Conservation (phyloP, 108 stramenopile genomes). For the Conticribra weissflogii region DNA sequence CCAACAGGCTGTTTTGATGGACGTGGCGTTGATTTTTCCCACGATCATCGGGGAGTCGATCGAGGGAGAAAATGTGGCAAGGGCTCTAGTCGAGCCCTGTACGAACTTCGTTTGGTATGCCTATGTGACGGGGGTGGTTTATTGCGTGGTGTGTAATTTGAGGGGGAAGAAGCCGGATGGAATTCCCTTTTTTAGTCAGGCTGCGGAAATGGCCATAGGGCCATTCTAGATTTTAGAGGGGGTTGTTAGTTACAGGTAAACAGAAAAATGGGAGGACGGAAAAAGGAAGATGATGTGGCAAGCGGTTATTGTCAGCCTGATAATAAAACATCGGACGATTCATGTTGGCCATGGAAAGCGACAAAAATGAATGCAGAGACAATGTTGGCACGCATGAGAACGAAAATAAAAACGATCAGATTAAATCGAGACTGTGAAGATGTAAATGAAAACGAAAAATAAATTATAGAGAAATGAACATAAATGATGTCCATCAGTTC, state of each 20-base stretch:
- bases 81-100: constrained; percentile 56
- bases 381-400: too few relatives aligned
- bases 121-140: constrained; percentile 59
- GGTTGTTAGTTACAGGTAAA: not conserved
- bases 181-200: constrained; percentile 70
- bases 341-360: too few relatives aligned
- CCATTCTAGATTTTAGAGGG: constrained; percentile 54
- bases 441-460: too few relatives aligned
- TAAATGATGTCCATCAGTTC: too few relatives aligned
- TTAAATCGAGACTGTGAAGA: too few relatives aligned
- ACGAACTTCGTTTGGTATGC: constrained; percentile 75
- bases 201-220: constrained; percentile 64
- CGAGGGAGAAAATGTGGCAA: constrained; percentile 40
- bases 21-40: constrained; percentile 73
- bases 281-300: too few relatives aligned
- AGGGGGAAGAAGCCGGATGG: constrained; percentile 71
- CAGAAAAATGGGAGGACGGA: too few relatives aligned
- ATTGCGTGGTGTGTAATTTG: constrained; percentile 63
- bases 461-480: too few relatives aligned
- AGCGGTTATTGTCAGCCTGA: too few relatives aligned
- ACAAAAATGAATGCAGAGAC: too few relatives aligned
- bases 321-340: too few relatives aligned
- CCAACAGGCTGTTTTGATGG: constrained; percentile 82
- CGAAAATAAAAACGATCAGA: too few relatives aligned
- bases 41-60: constrained; percentile 63